Evolutionary conservation across 345 rosid genomes (phyloP).

Genomic region (Gossypium thurberi): DNA sequence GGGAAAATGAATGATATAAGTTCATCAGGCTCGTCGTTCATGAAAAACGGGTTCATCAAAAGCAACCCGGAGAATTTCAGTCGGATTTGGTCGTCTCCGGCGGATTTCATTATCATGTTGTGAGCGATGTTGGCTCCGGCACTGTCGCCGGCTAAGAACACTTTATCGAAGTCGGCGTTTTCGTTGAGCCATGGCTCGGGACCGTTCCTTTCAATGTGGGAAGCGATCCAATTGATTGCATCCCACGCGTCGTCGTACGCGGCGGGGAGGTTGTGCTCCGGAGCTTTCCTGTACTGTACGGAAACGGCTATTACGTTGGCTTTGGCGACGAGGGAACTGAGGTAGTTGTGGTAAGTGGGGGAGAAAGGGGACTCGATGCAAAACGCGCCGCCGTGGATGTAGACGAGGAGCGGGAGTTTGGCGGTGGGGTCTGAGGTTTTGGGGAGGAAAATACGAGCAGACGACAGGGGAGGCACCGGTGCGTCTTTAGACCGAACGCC

Average conservation of each 20-base stretch:
- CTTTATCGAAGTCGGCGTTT: constrained; percentile 32
- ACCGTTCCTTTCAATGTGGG: constrained; percentile 33
- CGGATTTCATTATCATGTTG: constrained; percentile 20
- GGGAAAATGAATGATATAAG: constrained; percentile 31
- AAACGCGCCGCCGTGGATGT: constrained; percentile 54
- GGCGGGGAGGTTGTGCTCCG: constrained; percentile 51
- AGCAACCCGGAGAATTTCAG: constrained; percentile 20
- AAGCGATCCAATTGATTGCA: constrained; percentile 41
- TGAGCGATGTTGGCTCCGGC: constrained; percentile 45
- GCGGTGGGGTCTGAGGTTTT: not conserved
- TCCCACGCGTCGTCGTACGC: constrained; percentile 52
- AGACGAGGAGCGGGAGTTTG: constrained; percentile 43
- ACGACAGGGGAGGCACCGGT: not conserved
- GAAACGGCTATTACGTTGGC: constrained; percentile 37
- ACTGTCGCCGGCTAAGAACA: constrained; percentile 50
- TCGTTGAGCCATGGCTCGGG: constrained; percentile 42
- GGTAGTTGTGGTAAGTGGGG: constrained; percentile 24
- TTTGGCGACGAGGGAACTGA: constrained; percentile 22
- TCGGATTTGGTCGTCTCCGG: constrained; percentile 20
- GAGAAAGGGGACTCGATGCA: constrained; percentile 37
- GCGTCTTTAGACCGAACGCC: constrained; percentile 5
- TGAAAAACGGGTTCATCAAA: constrained; percentile 37
- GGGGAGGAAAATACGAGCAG: constrained; percentile 8
- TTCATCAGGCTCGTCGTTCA: constrained; percentile 18
- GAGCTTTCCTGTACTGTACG: constrained; percentile 54